Conservation (phyloP, 2,329 filamentous ascomycete species). For the Colletotrichum costaricense region DNA sequence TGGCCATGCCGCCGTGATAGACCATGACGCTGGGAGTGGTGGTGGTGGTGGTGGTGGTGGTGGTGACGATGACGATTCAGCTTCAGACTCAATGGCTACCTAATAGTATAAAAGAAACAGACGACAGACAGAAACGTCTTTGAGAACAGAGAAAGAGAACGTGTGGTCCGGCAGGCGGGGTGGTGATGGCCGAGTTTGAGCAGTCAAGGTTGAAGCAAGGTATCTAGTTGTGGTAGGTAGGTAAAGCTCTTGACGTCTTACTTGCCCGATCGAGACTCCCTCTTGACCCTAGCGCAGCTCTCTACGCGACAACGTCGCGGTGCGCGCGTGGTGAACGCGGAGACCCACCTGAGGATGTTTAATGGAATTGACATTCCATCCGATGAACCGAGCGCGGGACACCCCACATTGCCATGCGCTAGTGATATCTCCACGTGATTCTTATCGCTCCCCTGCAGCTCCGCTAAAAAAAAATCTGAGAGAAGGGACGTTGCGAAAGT, state of each 20-base stretch:
- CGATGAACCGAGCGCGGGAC: neutral
- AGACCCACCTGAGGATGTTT: neutral
- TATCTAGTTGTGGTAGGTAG: conserved; percentile 2
- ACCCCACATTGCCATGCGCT: neutral
- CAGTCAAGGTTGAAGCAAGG: neutral
- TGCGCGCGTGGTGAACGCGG: conserved; percentile 19
- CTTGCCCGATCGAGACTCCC: conserved; percentile 17
- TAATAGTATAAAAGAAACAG: conserved; percentile 6
- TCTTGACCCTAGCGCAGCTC: conserved; percentile 8
- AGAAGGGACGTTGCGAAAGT: conserved; percentile 19
- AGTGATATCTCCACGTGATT: conserved; percentile 1
- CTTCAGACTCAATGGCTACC: neutral
- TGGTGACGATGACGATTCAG: neutral
- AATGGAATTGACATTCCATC: neutral
- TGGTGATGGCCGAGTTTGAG: conserved; percentile 7
- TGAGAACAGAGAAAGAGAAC: neutral
- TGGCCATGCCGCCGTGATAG: conserved; percentile 35
- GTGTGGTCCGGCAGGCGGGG: neutral
- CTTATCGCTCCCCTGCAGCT: conserved; percentile 5
- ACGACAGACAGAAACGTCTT: neutral
- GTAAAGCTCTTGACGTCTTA: conserved; percentile 17
- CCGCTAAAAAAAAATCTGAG: conserved; percentile 31
- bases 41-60: neutral
- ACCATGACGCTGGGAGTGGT: conserved; percentile 17
- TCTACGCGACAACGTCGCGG: conserved; percentile 30